Evolutionary conservation across 73 alveolate species (phyloP), one percentile per base, ranked within the genome.

Genomic region (Paramecium octaurelia): DNA sequence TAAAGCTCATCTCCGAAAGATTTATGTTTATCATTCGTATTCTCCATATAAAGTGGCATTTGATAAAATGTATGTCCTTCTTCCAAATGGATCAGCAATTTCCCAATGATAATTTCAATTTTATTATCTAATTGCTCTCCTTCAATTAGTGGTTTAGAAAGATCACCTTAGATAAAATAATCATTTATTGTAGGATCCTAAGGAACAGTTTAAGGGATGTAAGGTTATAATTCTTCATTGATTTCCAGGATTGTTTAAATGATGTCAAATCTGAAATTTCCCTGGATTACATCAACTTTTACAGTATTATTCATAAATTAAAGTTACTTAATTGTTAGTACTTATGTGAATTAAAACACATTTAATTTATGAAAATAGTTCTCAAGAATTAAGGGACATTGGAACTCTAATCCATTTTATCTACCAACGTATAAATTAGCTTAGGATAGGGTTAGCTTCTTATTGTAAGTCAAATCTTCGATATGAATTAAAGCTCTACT

Each of bases 61-160:
- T 27, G 8, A 64, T 64, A 64, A 64, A 64, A 64, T 0, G 84
- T 64, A 64, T 64, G 84, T 64, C 84, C 84, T 64, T 64, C 84
- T 64, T 64, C 84, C 12, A 64, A 64, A 64, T 64, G 24, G 12
- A 64, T 64, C 12, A 31, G 46, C 8, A 64, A 12, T 3, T 64
- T 2, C 12, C 48, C 84, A 3, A 64, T 64, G 0, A 4, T 27
- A 27, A 64, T 64, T 8, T 11, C 29, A 2, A 64, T 31, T 64
- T 64, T 23, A 27, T 64, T 34, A 27, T 27, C 24, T 64, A 64
- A 12, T 64, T 27, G 5, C 12, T 34, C 46, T 6, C 46, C 84
- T 12, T 27, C 27, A 12, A 64, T 64, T 23, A 64, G 24, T 27
- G 20, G 24, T 64, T 64, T 27, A 6, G 42, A 64, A 1, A 64